Evolutionary conservation across 2,329 filamentous ascomycete genomes (phyloP).

Genomic region (Nigrospora oryzae): DNA sequence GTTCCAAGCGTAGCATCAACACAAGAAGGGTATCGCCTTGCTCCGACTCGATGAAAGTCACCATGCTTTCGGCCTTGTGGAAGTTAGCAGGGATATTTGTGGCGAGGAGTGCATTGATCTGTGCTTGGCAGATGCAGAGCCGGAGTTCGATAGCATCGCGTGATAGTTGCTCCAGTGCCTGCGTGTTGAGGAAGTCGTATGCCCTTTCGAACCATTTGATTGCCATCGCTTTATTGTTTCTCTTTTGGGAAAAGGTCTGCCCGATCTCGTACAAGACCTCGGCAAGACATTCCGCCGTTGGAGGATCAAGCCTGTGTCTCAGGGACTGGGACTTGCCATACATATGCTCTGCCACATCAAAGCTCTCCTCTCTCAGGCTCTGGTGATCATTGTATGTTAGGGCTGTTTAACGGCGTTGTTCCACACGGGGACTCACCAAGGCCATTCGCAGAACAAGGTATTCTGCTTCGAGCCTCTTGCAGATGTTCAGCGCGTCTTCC

Average conservation of each 20-base stretch:
- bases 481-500: conserved; percentile 20
- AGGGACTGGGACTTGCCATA: conserved; percentile 50
- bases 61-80: conserved; percentile 44
- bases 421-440: conserved; percentile 41
- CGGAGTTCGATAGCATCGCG: conserved; percentile 55
- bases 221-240: conserved; percentile 45
- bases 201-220: conserved; percentile 68
- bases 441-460: conserved; percentile 59
- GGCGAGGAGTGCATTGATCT: conserved; percentile 47
- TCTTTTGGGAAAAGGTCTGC: conserved; percentile 38
- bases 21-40: conserved; percentile 58
- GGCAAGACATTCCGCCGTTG: conserved; percentile 51
- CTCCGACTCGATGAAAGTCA: conserved; percentile 54
- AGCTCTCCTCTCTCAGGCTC: conserved; percentile 66
- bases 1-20: conserved; percentile 58
- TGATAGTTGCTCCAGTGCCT: conserved; percentile 47
- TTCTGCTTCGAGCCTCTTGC: conserved; percentile 40
- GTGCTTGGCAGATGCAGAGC: conserved; percentile 55
- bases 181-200: conserved; percentile 45
- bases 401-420: conserved; percentile 7
- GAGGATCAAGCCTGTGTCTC: conserved; percentile 30
- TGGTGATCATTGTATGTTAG: conserved; percentile 21
- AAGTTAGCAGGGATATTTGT: conserved; percentile 32
- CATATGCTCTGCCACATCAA: conserved; percentile 73
- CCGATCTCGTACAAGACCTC: conserved; percentile 69